A percentile compares a stretch with the other conserved stretches of the same genome.
These are phyloP conservation scores for Septoria linicola DNA, from an alignment of 2,329 filamentous ascomycete genomes.

Conservation along the genomic window DNA sequence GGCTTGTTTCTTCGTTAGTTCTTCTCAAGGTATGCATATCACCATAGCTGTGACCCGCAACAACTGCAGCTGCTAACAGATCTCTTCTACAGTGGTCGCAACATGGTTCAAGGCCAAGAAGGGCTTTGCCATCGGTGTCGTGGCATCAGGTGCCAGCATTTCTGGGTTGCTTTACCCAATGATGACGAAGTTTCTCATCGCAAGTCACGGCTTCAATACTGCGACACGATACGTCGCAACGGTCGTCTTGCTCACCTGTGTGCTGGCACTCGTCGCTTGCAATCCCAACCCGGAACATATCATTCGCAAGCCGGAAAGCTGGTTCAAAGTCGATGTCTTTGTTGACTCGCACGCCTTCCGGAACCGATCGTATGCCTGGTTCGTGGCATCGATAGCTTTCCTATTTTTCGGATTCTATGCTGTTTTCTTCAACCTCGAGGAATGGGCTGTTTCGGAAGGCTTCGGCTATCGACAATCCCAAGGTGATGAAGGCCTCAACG, in stretches of 20 bases:
- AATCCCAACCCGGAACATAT: slow-evolving; percentile 45
- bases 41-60: not conserved
- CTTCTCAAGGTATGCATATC: slow-evolving; percentile 49
- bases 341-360: slow-evolving; percentile 47
- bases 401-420: slow-evolving; percentile 55
- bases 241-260: slow-evolving; percentile 43
- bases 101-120: slow-evolving; percentile 52
- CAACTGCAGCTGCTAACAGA: not conserved
- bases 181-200: slow-evolving; percentile 48
- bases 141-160: slow-evolving; percentile 52
- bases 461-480: slow-evolving; percentile 40
- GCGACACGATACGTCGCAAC: slow-evolving; percentile 45
- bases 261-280: slow-evolving; percentile 46
- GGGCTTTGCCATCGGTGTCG: slow-evolving; percentile 51
- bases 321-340: slow-evolving; percentile 38
- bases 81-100: slow-evolving; percentile 42
- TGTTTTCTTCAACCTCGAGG: slow-evolving; percentile 55
- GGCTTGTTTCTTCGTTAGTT: slow-evolving; percentile 54
- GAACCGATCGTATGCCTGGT: slow-evolving; percentile 46
- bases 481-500: slow-evolving; percentile 20
- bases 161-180: slow-evolving; percentile 45
- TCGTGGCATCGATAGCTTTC: slow-evolving; percentile 47
- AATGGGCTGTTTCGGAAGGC: slow-evolving; percentile 49
- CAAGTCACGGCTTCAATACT: slow-evolving; percentile 46
- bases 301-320: slow-evolving; percentile 42